Base-by-base conservation (phyloP, 169 alveolate species). In the Cyclospora cayetanensis region DNA sequence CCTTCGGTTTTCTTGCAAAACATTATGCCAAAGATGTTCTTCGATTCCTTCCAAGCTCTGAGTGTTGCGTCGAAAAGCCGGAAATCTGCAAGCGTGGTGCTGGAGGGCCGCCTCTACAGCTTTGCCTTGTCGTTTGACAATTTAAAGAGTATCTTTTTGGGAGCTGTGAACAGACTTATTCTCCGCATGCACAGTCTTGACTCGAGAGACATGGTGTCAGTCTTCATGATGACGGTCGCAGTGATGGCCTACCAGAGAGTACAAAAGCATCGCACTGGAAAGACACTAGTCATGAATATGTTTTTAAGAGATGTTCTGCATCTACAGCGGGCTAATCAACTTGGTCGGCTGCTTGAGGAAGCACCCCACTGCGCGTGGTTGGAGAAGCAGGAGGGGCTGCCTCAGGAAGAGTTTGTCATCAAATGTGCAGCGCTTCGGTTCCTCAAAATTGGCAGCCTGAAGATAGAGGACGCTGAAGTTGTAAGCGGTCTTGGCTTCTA, bases 231-330 rank as follows among this genome's bases (percentile, higher is more conserved):
- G 86, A 74, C 79, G 7, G 68, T 55, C 35, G 74, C 74, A 1
- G 72, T 46, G 18, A 4, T 65, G 80, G 55, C 93, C 39, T 89
- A 74, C 93, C 88, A 76, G 41, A 89, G 55, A 66, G 55, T 89
- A 39, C 90, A 74, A 70, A 89, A 89, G n/a, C 84, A 72, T 82
- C 86, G 93, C 34, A 89, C 93, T 15, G 93, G 93, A 20, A 72
- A 63, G 46, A 89, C 93, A 34, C 42, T 74, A 41, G 80, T 89
- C 27, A 52, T 89, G 93, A 41, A 74, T 29, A 66, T 50, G 15
- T 89, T 43, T 31, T 83, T 31, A 65, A 52, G 89, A 43, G 82
- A 68, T 18, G 66, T 89, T 39, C 42, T 89, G 68, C 55, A 74
- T 39, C 60, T 89, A 27, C n/a, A 39, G 55, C 53, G 29, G 80